A percentile compares a stretch with the other conserved stretches of the same genome.
phyloP scores from a whole-genome alignment of 2,329 filamentous ascomycete genomes.

The Verticillium nonalfalfae region DNA sequence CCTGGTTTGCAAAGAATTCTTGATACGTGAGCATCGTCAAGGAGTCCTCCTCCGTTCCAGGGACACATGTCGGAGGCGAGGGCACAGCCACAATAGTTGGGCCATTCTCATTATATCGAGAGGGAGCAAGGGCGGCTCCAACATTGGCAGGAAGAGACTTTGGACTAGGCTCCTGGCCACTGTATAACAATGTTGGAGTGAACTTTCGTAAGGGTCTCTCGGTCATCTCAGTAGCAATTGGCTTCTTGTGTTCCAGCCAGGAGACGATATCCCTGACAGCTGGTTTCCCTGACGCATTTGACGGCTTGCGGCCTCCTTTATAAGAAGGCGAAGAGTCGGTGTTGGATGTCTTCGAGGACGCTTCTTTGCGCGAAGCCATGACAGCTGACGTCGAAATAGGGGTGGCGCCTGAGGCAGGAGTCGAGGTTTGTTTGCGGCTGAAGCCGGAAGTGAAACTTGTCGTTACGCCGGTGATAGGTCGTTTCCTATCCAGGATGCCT shows the following conservation, averaged over 20 bases:
- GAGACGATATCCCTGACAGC: not conserved
- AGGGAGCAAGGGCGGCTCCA: too few species aligned
- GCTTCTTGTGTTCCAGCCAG: not conserved
- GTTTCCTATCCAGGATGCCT: slow-evolving; percentile 9
- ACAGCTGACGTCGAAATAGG: not conserved
- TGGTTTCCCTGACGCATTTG: not conserved
- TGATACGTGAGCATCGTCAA: not conserved
- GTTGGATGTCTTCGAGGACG: not conserved
- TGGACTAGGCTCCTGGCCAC: not conserved
- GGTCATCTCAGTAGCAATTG: not conserved
- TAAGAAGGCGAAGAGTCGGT: not conserved
- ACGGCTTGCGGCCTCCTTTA: not conserved
- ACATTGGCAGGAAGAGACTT: not conserved
- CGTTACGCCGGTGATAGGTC: slow-evolving; percentile 5
- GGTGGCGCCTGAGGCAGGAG: not conserved
- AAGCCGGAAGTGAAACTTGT: slow-evolving; percentile 10
- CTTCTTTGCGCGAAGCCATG: not conserved
- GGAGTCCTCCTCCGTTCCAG: not conserved
- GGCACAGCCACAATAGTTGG: not conserved
- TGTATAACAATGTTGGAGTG: not conserved
- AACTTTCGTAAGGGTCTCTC: not conserved
- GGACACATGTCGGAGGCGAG: not conserved
- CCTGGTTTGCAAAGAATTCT: not conserved
- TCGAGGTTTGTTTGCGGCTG: not conserved
- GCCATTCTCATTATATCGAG: not conserved